Evolutionary conservation across 495 filamentous ascomycete genomes (phyloP).

Genomic region (Penicillium diatomitis): DNA sequence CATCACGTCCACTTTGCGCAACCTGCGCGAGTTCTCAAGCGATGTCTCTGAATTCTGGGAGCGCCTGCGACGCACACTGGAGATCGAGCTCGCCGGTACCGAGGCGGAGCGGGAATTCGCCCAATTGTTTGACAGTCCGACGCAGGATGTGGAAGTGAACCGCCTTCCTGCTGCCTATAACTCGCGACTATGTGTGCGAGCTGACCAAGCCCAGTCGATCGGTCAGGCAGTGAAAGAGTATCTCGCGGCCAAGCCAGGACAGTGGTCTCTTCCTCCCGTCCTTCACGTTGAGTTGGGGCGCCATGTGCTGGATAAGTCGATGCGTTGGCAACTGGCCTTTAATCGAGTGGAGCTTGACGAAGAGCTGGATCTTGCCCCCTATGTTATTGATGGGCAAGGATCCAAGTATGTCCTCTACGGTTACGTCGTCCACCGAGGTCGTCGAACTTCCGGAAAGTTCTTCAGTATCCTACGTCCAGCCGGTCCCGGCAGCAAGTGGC

Average conservation of each 20-base stretch:
- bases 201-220: slow-evolving; percentile 27
- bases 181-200: slow-evolving; percentile 29
- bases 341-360: slow-evolving; percentile 49
- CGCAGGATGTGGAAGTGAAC: slow-evolving; percentile 12
- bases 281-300: slow-evolving; percentile 53
- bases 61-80: slow-evolving; percentile 40
- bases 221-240: slow-evolving; percentile 24
- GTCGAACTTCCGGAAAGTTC: slow-evolving; percentile 52
- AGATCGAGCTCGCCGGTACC: slow-evolving; percentile 42
- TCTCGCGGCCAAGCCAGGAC: slow-evolving; percentile 25
- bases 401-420: slow-evolving; percentile 51
- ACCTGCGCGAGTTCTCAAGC: slow-evolving; percentile 34
- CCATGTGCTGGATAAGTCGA: slow-evolving; percentile 41
- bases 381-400: slow-evolving; percentile 22
- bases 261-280: slow-evolving; percentile 37
- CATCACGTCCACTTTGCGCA: slow-evolving; percentile 34
- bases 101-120: slow-evolving; percentile 29
- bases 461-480: slow-evolving; percentile 52
- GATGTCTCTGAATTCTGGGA: slow-evolving; percentile 49
- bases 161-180: slow-evolving; percentile 33
- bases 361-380: slow-evolving; percentile 35
- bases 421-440: slow-evolving; percentile 52
- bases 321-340: slow-evolving; percentile 50
- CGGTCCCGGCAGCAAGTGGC: slow-evolving; percentile 48
- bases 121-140: slow-evolving; percentile 37